phyloP scores from a whole-genome alignment of 2,329 filamentous ascomycete species.

The Massarina eburnea region DNA sequence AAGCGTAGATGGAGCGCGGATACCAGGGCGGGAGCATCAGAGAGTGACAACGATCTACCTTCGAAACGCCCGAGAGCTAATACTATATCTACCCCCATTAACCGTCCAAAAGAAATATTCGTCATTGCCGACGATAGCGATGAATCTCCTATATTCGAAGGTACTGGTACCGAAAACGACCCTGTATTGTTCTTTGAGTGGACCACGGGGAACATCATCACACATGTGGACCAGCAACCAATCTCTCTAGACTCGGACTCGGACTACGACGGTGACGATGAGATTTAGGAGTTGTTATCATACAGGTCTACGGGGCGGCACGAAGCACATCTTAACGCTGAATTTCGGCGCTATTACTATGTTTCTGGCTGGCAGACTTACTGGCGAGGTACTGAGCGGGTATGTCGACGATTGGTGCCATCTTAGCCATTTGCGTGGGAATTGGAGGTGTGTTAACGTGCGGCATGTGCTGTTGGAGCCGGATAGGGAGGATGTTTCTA shows the following conservation, averaged over 20 bases:
- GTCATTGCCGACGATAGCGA: slow-evolving; percentile 2
- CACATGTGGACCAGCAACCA: neutral
- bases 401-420: slow-evolving; percentile 14
- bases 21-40: too few species aligned
- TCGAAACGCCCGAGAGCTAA: neutral
- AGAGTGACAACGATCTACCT: neutral
- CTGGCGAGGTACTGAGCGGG: slow-evolving; percentile 7
- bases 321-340: neutral
- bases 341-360: slow-evolving; percentile 10
- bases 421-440: slow-evolving; percentile 17
- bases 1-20: too few species aligned
- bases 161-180: slow-evolving; percentile 2
- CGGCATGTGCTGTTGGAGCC: slow-evolving; percentile 11
- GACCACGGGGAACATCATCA: slow-evolving; percentile 1
- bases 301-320: neutral
- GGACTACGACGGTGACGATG: slow-evolving; percentile 1
- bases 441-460: slow-evolving; percentile 18
- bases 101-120: neutral
- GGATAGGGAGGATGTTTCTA: neutral
- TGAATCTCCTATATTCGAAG: neutral
- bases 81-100: neutral
- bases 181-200: slow-evolving; percentile 1
- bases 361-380: slow-evolving; percentile 9
- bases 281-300: neutral
- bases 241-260: neutral